Evolutionary conservation across 2,329 filamentous ascomycete species (phyloP), one percentile per base, ranked within the genome.

Genomic region (Calonectria pteridis): DNA sequence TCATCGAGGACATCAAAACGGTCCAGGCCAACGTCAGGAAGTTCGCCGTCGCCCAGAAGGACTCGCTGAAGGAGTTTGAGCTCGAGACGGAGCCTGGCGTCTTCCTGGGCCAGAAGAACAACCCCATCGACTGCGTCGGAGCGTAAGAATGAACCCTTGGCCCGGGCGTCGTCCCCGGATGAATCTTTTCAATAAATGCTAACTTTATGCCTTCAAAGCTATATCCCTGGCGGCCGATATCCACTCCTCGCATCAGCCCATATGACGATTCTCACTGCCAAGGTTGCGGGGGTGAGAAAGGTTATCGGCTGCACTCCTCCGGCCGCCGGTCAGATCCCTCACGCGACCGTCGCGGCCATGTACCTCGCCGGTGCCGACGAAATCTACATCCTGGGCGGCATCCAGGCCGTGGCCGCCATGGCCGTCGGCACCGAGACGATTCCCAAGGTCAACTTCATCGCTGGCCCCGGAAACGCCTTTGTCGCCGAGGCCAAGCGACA

Each of bases 1-100:
- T 80, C 0, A 78, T 85, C 65, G 71, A 76, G 6, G 84, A 85
- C 70, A 85, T 85, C 77, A 83, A 81, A 43, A 23, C 63, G 1
- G 72, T 71, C 4, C 83, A 76, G 46, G 58, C 43, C 23, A 74
- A 76, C 14, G 74, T 72, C 26, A 46, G 72, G n/a, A 74, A 67
- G 65, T 74, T 76, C 49, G 72, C 74, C 14, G n/a, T 72, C 1
- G 72, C 69, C 6, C 72, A 72, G 43, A 65, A 58, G 33, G 59
- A 59, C n/a, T 72, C 68, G 4, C 53, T 74, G 23, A 46, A 51
- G n/a, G 65, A 73, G n/a, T 66, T 75, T 63, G 74, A 76, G 72
- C n/a, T 72, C 9, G 74, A 74, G 53, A 76, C 72, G 70, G 64
- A 65, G 18, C 70, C 70, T 1, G 65, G 70, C 2, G 70, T 72